phyloP scores from a whole-genome alignment of 495 filamentous ascomycete genomes.

The Lasiosphaeria hispida region DNA sequence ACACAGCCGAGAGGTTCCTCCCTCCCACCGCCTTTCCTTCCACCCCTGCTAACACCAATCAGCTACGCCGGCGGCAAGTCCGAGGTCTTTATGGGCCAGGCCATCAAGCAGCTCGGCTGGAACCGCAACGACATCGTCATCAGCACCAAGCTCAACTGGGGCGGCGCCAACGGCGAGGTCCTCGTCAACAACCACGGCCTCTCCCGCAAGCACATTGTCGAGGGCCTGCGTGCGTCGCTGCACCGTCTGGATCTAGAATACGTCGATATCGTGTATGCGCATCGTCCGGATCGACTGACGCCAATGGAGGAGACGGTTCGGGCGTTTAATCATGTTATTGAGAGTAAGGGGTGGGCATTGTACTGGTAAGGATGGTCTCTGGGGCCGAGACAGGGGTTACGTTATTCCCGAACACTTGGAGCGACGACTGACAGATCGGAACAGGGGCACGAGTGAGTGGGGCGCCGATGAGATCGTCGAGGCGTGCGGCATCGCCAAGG shows the following conservation, averaged over 20 bases:
- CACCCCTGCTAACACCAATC: constrained; percentile 8
- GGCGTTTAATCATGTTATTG: constrained; percentile 70
- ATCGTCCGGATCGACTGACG: constrained; percentile 68
- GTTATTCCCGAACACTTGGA: too few relatives aligned
- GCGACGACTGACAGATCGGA: too few relatives aligned
- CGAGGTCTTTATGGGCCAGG: constrained; percentile 57
- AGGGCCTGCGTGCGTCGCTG: constrained; percentile 60
- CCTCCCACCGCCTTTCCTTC: neutral
- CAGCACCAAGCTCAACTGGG: constrained; percentile 70
- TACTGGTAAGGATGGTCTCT: constrained; percentile 61
- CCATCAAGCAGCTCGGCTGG: constrained; percentile 58
- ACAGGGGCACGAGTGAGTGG: constrained; percentile 56
- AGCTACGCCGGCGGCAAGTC: constrained; percentile 50
- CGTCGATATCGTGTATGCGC: constrained; percentile 73
- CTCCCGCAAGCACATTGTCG: constrained; percentile 70
- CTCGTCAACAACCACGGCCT: constrained; percentile 54
- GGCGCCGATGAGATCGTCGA: constrained; percentile 54
- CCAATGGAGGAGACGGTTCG: constrained; percentile 77
- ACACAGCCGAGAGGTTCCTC: constrained; percentile 46
- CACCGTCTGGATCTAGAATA: constrained; percentile 62
- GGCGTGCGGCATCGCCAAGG: constrained; percentile 53
- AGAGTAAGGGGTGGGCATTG: constrained; percentile 60
- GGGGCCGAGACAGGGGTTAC: too few relatives aligned
- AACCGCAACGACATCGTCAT: constrained; percentile 70
- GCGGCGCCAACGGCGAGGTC: constrained; percentile 56